Evolutionary conservation across 495 filamentous ascomycete species (phyloP), one percentile per base, ranked within the genome.

Genomic region (Polyplosphaeria fusca): DNA sequence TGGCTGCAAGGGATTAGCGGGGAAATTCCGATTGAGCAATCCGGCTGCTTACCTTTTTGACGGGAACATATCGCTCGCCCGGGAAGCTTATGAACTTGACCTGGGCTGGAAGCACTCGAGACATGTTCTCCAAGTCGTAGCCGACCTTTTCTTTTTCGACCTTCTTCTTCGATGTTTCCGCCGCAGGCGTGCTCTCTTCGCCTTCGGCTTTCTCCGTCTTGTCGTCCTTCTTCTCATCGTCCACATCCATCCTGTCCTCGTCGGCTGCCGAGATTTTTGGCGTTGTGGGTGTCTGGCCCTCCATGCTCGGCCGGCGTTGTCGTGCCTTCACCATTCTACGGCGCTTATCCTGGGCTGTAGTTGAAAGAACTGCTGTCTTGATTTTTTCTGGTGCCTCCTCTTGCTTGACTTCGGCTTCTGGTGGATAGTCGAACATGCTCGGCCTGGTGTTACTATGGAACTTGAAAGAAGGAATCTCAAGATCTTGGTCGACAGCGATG

Each of bases 81-180:
- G 78, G 76, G 79, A 97, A 95, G 67, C 81, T 94, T 67, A 97
- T 91, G 69, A 89, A 96, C 73, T 92, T 95, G 65, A 96, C 79
- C 76, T 99, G 94, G 50, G 82, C 86, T 1, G 92, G 94, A 19
- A 99, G 79, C 26, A 97, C 91, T 52, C 94, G 79, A 27, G 88
- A 91, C 90, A 99, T 91, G 76, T 99, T 99, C 67, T 95, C 89
- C 50, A 97, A 75, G 58, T 94, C 89, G 67, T 93, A 97, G 44
- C 94, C 93, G 42, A 94, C 82, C 79, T 94, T 96, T 73, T 98
- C 93, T 74, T 93, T 95, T 74, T 97, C 94, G 5, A 78, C 76
- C 77, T 89, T 95, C 81, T 92, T 95, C 77, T 83, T 87, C 57
- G 75, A 70, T 13, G 70, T 67, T 47, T 82, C 81, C 0, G 67